Base-by-base conservation (phyloP, 1,284 basidiomycete genomes). In the Puccinia polysora region DNA sequence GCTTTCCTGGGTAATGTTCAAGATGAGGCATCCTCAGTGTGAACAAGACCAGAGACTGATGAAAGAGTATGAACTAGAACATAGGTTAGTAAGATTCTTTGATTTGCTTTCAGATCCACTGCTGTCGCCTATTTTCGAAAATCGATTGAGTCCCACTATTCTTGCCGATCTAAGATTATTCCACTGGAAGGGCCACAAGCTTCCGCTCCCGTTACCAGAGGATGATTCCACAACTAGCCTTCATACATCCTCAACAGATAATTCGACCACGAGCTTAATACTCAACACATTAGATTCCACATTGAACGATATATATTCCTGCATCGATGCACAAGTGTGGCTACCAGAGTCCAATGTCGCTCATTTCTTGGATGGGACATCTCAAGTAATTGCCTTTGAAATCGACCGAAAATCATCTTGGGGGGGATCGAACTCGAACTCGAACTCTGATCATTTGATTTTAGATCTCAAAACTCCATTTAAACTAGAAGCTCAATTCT, bases 271-370 rank as follows among this genome's bases (percentile, higher is more conserved):
- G 7, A 63, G 70, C 43, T 15, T 73, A 23, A 65, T 32, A 23
- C 45, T 63, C 14, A 63, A 63, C 30, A 45, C 45, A 30, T 52
- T 55, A 30, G 32, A 45, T 4, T 56, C 50, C 20, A 55, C 38
- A 23, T 40, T 72, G 36, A 65, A 73, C 47, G 70, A 73, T 40
- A 64, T 73, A 15, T 73, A 73, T 23, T 23, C 52, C 43, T 64
- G 70, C 28, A 73, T 73, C 2, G 70, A 73, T 50, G 70, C 70
- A 28, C 60, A 73, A 45, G 70, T 73, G 12, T 73, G 70, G 70
- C 28, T 56, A 47, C 70, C 70, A 2, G 70, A 73, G 40, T 45
- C 53, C n/a, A 55, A 52, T n/a, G 28, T 47, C 7, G 70, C 70
- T 4, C 62, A 73, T 47, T 73, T 73, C 52, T 45, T 73, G 23